These are phyloP conservation scores for Chalara sp. DNA, from an alignment of 2,329 filamentous ascomycete species.

Conservation along the genomic window DNA sequence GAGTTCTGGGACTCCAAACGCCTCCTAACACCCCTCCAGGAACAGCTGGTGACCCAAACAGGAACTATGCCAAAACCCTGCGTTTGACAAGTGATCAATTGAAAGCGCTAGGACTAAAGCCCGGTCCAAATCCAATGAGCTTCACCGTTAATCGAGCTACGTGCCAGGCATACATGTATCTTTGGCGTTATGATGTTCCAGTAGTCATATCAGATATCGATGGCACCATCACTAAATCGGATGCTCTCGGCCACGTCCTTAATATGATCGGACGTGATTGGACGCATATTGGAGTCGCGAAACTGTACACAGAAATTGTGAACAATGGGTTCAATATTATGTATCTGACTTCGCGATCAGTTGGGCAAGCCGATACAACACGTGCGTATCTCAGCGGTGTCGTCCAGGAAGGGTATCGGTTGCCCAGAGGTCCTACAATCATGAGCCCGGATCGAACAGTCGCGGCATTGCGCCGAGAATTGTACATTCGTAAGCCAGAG, in stretches of 20 bases:
- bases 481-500: slow-evolving; percentile 93
- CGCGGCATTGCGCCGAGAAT: slow-evolving; percentile 82
- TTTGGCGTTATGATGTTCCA: slow-evolving; percentile 85
- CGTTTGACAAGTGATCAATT: slow-evolving; percentile 93
- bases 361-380: slow-evolving; percentile 88
- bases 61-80: slow-evolving; percentile 94
- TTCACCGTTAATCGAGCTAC: slow-evolving; percentile 96
- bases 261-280: slow-evolving; percentile 97
- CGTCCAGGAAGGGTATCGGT: slow-evolving; percentile 74
- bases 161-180: slow-evolving; percentile 86
- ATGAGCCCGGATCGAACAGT: slow-evolving; percentile 93
- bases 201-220: slow-evolving; percentile 99
- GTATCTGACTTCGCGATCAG: slow-evolving; percentile 90
- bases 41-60: slow-evolving; percentile 60
- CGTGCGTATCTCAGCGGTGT: slow-evolving; percentile 86
- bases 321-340: slow-evolving; percentile 98
- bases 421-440: slow-evolving; percentile 89
- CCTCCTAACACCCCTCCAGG: slow-evolving; percentile 64
- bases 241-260: slow-evolving; percentile 86
- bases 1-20: slow-evolving; percentile 47
- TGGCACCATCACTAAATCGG: slow-evolving; percentile 96
- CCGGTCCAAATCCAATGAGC: slow-evolving; percentile 86
- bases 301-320: slow-evolving; percentile 92
- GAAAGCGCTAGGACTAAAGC: slow-evolving; percentile 73
- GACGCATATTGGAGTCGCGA: slow-evolving; percentile 95